Percentiles rank a stretch among this genome's conserved stretches.
phyloP scores from a whole-genome alignment of 306 rosid genomes.

The Oemleria cerasiformis region DNA sequence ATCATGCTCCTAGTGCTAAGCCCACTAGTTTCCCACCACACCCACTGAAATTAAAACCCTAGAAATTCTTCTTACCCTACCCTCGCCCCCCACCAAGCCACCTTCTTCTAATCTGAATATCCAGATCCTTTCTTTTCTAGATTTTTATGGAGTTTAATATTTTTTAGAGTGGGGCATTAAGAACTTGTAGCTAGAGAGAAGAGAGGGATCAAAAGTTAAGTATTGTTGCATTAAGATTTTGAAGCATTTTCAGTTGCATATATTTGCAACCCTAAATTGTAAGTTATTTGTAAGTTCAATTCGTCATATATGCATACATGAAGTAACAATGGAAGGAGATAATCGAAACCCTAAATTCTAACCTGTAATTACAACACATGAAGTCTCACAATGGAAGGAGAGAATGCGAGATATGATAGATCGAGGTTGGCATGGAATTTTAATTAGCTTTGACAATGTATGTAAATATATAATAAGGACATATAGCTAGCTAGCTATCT shows the following conservation, averaged over 20 bases:
- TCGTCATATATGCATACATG: too few relatives aligned
- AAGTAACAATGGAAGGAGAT: too few relatives aligned
- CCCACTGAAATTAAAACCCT: constrained; percentile 28
- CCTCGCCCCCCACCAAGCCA: constrained; percentile 12
- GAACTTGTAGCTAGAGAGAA: neutral
- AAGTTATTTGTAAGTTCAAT: too few relatives aligned
- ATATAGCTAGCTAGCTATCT: neutral
- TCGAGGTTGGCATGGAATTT: too few relatives aligned
- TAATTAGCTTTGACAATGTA: too few relatives aligned
- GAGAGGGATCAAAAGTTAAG: neutral
- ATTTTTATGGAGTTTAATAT: constrained; percentile 18
- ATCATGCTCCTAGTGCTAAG: constrained; percentile 42
- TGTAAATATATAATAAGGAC: neutral
- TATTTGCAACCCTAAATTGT: too few relatives aligned
- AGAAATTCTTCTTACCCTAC: neutral
- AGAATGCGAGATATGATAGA: too few relatives aligned
- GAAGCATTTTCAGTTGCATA: too few relatives aligned
- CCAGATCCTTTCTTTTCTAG: constrained; percentile 15
- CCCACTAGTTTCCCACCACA: constrained; percentile 51
- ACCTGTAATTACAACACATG: too few relatives aligned
- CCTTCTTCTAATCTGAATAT: constrained; percentile 14
- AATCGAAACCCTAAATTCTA: too few relatives aligned
- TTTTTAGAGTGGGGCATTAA: constrained; percentile 6
- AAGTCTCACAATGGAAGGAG: too few relatives aligned
- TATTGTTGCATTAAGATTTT: constrained; percentile 8